A percentile compares a stretch with the other conserved stretches of the same genome.
These are phyloP conservation scores for Primulina huaijiensis DNA, from an alignment of 257 asterid species.

Conservation along the genomic window DNA sequence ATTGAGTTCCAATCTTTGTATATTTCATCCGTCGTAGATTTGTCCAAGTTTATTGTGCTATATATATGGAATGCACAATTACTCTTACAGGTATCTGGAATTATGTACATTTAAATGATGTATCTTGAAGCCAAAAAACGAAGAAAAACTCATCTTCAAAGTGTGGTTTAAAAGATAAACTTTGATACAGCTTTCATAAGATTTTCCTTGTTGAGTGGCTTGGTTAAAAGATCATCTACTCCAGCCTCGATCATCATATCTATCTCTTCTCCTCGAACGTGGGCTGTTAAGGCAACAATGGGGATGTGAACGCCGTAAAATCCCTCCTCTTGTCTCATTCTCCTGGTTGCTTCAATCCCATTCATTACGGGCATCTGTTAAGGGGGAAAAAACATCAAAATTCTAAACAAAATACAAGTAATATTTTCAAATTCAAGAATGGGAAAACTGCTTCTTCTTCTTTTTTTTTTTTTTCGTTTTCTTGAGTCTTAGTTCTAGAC, in stretches of 20 bases:
- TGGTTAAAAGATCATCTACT: slow-evolving; percentile 55
- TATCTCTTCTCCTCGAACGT: slow-evolving; percentile 37
- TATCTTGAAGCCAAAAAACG: no score
- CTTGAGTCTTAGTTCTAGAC: no score
- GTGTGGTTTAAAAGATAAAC: neutral
- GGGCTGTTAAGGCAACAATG: slow-evolving; percentile 72
- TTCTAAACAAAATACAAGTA: no score
- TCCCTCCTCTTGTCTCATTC: slow-evolving; percentile 57
- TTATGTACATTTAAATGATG: no score
- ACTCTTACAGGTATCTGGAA: no score
- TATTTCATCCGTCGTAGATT: no score
- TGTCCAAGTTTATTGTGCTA: no score
- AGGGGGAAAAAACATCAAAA: neutral
- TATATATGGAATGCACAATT: no score
- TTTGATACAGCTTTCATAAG: slow-evolving; percentile 34
- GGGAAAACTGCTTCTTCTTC: no score
- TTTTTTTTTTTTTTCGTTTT: no score
- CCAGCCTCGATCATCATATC: slow-evolving; percentile 56
- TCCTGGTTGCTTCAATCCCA: slow-evolving; percentile 63
- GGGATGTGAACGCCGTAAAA: slow-evolving; percentile 41
- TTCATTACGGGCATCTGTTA: slow-evolving; percentile 72
- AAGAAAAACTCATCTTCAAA: neutral
- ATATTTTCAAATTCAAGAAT: no score
- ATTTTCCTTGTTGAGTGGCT: slow-evolving; percentile 41
- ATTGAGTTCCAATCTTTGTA: no score